phyloP scores from a whole-genome alignment of 2,329 filamentous ascomycete genomes.

The Fusarium siculi region DNA sequence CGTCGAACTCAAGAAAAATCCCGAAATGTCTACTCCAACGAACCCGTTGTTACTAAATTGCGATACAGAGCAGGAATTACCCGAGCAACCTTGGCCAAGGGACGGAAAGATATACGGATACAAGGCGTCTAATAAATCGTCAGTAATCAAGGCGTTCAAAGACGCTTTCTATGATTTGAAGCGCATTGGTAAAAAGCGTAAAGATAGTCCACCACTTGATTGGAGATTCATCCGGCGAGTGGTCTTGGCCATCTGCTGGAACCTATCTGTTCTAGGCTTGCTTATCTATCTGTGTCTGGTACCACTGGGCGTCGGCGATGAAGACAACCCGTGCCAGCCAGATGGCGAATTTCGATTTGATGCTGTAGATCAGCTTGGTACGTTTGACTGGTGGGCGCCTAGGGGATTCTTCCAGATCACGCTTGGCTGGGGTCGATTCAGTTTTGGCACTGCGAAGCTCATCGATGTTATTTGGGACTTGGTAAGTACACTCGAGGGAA shows the following conservation, averaged over 20 bases:
- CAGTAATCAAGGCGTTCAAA: fast-evolving
- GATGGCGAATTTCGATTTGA: not conserved
- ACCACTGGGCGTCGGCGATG: fast-evolving
- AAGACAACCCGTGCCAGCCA: not conserved
- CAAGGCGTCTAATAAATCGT: fast-evolving
- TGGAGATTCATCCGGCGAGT: not conserved
- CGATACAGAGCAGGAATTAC: not conserved
- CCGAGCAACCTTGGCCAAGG: too few species aligned
- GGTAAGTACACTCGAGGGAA: not conserved
- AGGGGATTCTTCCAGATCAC: slow-evolving; percentile 15
- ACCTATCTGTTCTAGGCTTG: not conserved
- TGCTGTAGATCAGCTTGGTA: fast-evolving
- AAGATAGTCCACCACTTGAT: too few species aligned
- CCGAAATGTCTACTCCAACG: fast-evolving
- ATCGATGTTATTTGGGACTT: slow-evolving; percentile 21
- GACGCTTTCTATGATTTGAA: fast-evolving
- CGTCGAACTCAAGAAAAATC: fast-evolving
- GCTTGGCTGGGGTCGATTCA: not conserved
- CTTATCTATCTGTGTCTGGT: fast-evolving
- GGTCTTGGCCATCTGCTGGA: fast-evolving
- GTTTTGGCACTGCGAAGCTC: slow-evolving; percentile 1
- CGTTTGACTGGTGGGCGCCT: not conserved
- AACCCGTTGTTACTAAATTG: not conserved
- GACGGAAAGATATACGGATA: too few species aligned
- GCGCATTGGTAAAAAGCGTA: too few species aligned